Base-by-base conservation (phyloP, 495 filamentous ascomycete species). In the Darksidea phi region DNA sequence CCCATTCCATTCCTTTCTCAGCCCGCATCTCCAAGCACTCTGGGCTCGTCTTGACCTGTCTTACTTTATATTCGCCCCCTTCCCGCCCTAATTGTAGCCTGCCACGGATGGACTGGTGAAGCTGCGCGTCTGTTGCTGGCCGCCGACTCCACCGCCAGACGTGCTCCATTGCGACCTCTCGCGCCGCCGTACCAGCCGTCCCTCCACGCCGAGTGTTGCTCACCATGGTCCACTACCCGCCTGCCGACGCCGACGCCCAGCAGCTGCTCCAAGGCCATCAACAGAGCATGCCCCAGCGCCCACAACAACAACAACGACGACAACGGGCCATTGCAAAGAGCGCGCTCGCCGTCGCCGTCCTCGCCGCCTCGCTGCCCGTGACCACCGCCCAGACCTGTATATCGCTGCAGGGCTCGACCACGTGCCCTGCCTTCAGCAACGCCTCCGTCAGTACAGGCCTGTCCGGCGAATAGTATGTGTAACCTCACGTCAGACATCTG, bases 361-460 rank as follows among this genome's bases (percentile, higher is more conserved):
- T 70, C 59, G 54, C 67, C 36, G 67, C 64, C 15, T 17, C 63
- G 15, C 20, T 64, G 23, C 73, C 71, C 0, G 26, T 59, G 10
- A 28, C 70, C 12, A 65, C 71, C 66, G 73, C 73, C 17, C 71
- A 75, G 53, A 63, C 57, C 18, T 99, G 95, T 70, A 84, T 99
- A 54, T 83, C 93, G 18, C 82, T 99, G 25, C 75, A 82, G 43
- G 85, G 80, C 41, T 97, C 95, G 23, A 89, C 82, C 20, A 77
- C 81, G 54, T 99, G 95, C 76, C 78, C 88, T 54, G 91, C 93
- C 26, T 99, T 95, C 73, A 85, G 84, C 68, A 72, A 81, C 36
- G 84, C 95, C 1, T 94, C 88, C 2, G 83, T 99, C 41, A 93
- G 91, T 32, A 93, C 86, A 42, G 82, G 83, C 49, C 71, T 95